These are phyloP conservation scores for Scortechinia acanthostroma DNA, from an alignment of 2,329 filamentous ascomycete species.

Conservation along the genomic window DNA sequence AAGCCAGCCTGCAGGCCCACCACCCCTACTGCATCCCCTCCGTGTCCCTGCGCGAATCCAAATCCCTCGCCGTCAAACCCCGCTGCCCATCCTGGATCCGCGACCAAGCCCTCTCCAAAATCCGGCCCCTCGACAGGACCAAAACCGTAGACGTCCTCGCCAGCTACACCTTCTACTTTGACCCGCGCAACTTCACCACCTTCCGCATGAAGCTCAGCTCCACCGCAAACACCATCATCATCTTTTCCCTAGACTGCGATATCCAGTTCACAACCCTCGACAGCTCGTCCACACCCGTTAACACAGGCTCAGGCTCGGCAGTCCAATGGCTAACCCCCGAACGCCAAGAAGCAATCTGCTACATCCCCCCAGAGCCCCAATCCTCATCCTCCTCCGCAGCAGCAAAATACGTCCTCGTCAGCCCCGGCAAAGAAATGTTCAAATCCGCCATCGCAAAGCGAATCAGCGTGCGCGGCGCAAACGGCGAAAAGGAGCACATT, in stretches of 20 bases:
- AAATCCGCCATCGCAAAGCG: slow-evolving; percentile 13
- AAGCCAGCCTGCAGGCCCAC: slow-evolving; percentile 7
- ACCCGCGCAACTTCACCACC: slow-evolving; percentile 19
- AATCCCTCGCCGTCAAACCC: slow-evolving; percentile 15
- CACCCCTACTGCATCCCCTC: slow-evolving; percentile 15
- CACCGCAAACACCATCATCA: slow-evolving; percentile 14
- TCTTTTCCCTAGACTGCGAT: slow-evolving; percentile 10
- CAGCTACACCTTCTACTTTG: slow-evolving; percentile 16
- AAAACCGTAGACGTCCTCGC: slow-evolving; percentile 10
- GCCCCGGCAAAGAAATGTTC: slow-evolving; percentile 16
- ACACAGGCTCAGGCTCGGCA: slow-evolving; percentile 13
- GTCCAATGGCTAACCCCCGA: slow-evolving; percentile 15
- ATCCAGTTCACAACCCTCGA: not conserved
- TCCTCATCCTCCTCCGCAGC: not conserved
- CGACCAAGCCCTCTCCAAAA: slow-evolving; percentile 15
- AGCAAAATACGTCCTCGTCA: slow-evolving; percentile 14
- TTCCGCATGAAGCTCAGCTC: slow-evolving; percentile 18
- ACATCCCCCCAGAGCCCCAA: not conserved
- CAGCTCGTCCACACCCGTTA: slow-evolving; percentile 6
- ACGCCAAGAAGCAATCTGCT: slow-evolving; percentile 12
- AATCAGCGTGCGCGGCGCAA: slow-evolving; percentile 10
- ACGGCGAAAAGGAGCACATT: slow-evolving; percentile 12
- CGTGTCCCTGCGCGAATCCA: slow-evolving; percentile 16
- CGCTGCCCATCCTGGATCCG: slow-evolving; percentile 12
- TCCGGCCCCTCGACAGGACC: slow-evolving; percentile 6